These are phyloP conservation scores for Moricandia moricandioides DNA, from an alignment of 345 rosid species.

Conservation along the genomic window DNA sequence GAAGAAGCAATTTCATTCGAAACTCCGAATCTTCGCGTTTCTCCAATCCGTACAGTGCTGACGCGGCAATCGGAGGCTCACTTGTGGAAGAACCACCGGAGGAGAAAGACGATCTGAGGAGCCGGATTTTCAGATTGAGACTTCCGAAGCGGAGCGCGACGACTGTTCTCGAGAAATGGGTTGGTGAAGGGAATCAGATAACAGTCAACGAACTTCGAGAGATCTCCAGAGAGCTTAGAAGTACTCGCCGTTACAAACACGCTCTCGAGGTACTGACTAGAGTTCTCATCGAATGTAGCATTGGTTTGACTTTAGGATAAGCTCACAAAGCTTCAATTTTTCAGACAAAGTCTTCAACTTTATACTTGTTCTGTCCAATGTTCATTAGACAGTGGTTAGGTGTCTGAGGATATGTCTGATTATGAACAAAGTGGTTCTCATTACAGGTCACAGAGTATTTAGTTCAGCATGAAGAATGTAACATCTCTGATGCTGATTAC, in stretches of 20 bases:
- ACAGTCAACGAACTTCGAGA: slow-evolving; percentile 62
- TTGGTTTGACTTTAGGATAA: background rate
- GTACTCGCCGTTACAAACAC: slow-evolving; percentile 79
- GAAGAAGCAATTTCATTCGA: slow-evolving; percentile 25
- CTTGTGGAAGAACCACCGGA: slow-evolving; percentile 26
- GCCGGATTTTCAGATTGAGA: slow-evolving; percentile 72
- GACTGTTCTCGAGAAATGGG: slow-evolving; percentile 75
- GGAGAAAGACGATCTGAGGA: slow-evolving; percentile 60
- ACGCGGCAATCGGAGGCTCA: slow-evolving; percentile 31
- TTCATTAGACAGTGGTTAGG: too few species aligned
- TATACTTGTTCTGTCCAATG: too few species aligned
- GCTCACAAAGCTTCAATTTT: background rate
- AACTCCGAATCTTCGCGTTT: slow-evolving; percentile 15
- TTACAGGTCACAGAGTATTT: background rate
- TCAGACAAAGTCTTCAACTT: background rate
- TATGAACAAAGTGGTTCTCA: too few species aligned
- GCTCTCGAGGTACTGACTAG: slow-evolving; percentile 98
- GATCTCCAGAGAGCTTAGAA: slow-evolving; percentile 71
- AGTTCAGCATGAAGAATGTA: slow-evolving; percentile 44
- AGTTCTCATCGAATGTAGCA: too few species aligned
- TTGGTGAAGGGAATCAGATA: slow-evolving; percentile 64
- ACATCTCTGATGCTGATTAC: slow-evolving; percentile 64
- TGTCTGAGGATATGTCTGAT: too few species aligned
- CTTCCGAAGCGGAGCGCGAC: slow-evolving; percentile 81
- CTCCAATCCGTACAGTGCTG: slow-evolving; percentile 22